Evolutionary conservation across 140 eudicot genomes (phyloP).

Genomic region (Ambrosia hybrid): DNA sequence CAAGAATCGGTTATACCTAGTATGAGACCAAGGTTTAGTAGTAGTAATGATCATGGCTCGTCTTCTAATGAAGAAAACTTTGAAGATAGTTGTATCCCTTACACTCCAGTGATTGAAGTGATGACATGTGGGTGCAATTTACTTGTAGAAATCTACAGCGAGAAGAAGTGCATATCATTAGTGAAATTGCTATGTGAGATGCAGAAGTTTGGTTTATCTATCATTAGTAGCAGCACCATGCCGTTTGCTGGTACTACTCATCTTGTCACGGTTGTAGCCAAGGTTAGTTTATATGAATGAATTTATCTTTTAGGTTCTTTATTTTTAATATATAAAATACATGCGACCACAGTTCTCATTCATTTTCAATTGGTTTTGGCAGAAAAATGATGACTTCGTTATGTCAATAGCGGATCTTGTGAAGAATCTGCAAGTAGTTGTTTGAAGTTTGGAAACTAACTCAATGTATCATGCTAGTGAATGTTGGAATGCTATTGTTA

Average conservation of each 20-base stretch:
- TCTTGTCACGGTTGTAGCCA: conserved; percentile 53
- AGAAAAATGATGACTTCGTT: too few relatives aligned
- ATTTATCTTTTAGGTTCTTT: too few relatives aligned
- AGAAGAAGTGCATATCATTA: conserved; percentile 28
- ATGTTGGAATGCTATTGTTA: too few relatives aligned
- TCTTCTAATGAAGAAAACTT: conserved; percentile 33
- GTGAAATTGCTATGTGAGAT: conserved; percentile 41
- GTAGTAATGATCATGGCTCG: conserved; percentile 34
- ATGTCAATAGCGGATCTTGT: too few relatives aligned
- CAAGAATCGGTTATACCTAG: conserved; percentile 26
- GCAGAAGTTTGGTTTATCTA: conserved; percentile 43
- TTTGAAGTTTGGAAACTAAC: too few relatives aligned
- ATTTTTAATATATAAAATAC: too few relatives aligned
- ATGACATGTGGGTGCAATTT: conserved; percentile 29
- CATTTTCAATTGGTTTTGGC: too few relatives aligned
- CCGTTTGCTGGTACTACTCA: conserved; percentile 45
- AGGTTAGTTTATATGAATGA: conserved; percentile 30
- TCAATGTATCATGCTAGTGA: too few relatives aligned
- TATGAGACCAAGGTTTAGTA: conserved; percentile 23
- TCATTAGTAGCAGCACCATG: conserved; percentile 41
- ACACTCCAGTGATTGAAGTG: conserved; percentile 36
- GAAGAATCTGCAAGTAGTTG: too few relatives aligned
- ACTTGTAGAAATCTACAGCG: conserved; percentile 43
- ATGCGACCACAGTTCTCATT: too few relatives aligned
- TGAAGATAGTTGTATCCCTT: conserved; percentile 33